A percentile compares a stretch with the other conserved stretches of the same genome.
These are phyloP conservation scores for Scheffersomyces lignicola DNA, from an alignment of 1,139 yeast species.

Conservation along the genomic window DNA sequence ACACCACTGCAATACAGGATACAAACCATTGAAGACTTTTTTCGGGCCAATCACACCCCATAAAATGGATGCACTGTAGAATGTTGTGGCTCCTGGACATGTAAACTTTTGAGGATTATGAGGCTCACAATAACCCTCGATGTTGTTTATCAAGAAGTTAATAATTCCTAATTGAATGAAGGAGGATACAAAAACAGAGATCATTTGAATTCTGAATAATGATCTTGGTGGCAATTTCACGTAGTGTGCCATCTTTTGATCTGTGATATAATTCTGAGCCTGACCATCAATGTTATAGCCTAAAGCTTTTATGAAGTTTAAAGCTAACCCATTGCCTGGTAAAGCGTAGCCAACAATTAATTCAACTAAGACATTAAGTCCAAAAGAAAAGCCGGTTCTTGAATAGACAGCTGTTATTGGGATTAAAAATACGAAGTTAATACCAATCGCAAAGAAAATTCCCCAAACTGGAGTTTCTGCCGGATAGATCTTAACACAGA, in stretches of 20 bases:
- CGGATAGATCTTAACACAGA: conserved; percentile 45
- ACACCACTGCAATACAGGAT: conserved; percentile 49
- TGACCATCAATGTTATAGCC: conserved; percentile 62
- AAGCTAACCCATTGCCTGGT: conserved; percentile 61
- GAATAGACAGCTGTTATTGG: conserved; percentile 48
- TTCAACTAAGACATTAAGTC: conserved; percentile 59
- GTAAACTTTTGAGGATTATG: conserved; percentile 42
- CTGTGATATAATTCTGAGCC: conserved; percentile 53
- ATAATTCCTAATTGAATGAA: conserved; percentile 54
- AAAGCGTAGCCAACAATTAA: conserved; percentile 61
- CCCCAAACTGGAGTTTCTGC: conserved; percentile 55
- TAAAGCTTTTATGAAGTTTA: conserved; percentile 56
- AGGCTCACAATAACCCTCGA: conserved; percentile 31
- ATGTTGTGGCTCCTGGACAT: conserved; percentile 49
- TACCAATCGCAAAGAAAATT: conserved; percentile 52
- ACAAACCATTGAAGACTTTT: conserved; percentile 46
- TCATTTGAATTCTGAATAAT: conserved; percentile 54
- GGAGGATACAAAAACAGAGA: conserved; percentile 38
- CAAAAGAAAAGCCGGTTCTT: conserved; percentile 51
- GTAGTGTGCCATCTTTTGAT: conserved; percentile 62
- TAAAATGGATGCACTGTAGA: conserved; percentile 54
- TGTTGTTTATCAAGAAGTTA: conserved; percentile 44
- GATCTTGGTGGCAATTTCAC: conserved; percentile 59
- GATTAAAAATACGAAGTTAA: conserved; percentile 53
- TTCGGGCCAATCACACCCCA: conserved; percentile 70